Evolutionary conservation across 352 stramenopile species (phyloP), one percentile per base, ranked within the genome.

Genomic region (Phytophthora ohioensis): DNA sequence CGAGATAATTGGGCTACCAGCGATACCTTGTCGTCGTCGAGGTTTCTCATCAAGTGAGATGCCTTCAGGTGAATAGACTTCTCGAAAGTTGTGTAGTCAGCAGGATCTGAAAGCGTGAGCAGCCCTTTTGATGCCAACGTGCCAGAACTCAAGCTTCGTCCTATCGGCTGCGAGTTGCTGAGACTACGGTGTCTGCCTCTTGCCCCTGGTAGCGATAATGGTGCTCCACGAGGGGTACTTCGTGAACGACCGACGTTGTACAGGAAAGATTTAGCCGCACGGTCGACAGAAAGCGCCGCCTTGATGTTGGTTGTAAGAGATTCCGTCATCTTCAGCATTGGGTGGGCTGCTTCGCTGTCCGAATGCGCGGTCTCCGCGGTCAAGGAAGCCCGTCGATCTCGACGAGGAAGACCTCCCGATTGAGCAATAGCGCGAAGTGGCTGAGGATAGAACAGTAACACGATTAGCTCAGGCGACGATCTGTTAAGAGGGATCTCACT

Each of bases 51-150:
- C 17, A 96, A 74, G 52, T 91, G 79, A 12, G 89, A 94, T 10
- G 84, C 87, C 61, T 94, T 96, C 49, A 96, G 71, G 41, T 92
- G 86, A 51, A 96, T 91, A 3, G 85, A 93, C 68, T 96, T 96
- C 54, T 94, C 89, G 59, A 96, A 93, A 6, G 79, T 92, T 43
- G 87, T 91, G 61, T 87, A 93, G 42, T 92, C 80, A 0, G 76
- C 69, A 7, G 73, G 79, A n/a, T 91, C 82, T 1, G 77, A 69
- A 5, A 85, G 73, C 11, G 60, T 77, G 27, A 79, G 79, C 62
- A 81, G 66, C 35, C 58, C 73, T 64, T 62, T 75, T 9, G 64
- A 73, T 31, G 63, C 51, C 45, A 68, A 30, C 10, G 61, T 67
- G 17, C 57, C 57, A 13, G 57, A 71, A 42, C 76, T 73, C 57